Evolutionary conservation across 805 yeast species (phyloP), one percentile per base, ranked within the genome.

Genomic region (Saturnispora ahearnii): DNA sequence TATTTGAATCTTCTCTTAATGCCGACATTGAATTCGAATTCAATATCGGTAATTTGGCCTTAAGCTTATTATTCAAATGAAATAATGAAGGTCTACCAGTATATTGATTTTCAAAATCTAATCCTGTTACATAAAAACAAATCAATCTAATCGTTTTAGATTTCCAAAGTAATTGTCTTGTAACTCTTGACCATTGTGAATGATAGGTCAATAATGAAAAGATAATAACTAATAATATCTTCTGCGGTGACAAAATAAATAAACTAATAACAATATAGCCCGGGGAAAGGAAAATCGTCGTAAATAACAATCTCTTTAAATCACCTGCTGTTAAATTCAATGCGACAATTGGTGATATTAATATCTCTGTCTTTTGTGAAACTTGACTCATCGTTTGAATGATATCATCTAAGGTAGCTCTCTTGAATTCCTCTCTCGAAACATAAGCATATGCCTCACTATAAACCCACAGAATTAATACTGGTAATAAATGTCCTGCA

Each of bases 321-420:
- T 90, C 97, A 58, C 84, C 78, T 0, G 84, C 75, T 2, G 89
- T 81, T 55, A 91, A 71, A n/a, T 80, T 81, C 54, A 85, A 68
- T 7, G 82, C 69, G 1, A 90, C 80, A 44, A 91, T 70, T n/a
- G 99, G 98, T 26, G 82, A 74, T 41, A 90, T 70, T 45, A 91
- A 69, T 61, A 88, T 68, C 59, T 88, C 95, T 6, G 87, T 79
- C 59, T 89, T 82, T 50, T 82, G 75, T 50, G 88, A 79, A 4
- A 88, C 81, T 21, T 83, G 75, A 5, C 90, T 80, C 61, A 93
- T 74, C 6, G 84, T 77, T 53, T 81, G 87, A 10, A 90, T 81
- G 41, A 88, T 84, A 51, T 87, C 91, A 62, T 91, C 98, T 53
- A 93, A 71, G 0, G 96, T 87, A 12, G 97, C 93, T 55, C 82